Percentiles rank a stretch among this genome's conserved stretches.
Evolutionary conservation across 306 rosid species (phyloP).

Genomic region (Vigna angularis): DNA sequence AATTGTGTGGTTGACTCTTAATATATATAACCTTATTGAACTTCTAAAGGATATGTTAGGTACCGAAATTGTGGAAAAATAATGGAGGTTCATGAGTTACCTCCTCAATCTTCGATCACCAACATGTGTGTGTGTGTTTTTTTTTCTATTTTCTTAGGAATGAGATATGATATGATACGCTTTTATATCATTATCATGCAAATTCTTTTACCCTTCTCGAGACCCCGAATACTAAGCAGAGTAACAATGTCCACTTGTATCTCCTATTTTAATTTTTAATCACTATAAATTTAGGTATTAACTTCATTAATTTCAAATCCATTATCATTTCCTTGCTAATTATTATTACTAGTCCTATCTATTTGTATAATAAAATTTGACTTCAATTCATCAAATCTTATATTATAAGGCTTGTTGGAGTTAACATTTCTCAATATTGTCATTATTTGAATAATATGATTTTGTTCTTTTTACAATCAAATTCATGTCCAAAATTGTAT

Average conservation of each 20-base stretch:
- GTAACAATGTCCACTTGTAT: background rate
- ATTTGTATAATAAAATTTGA: background rate
- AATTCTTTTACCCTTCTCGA: slow-evolving; percentile 33
- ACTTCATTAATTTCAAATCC: background rate
- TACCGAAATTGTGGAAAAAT: slow-evolving; percentile 43
- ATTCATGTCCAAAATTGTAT: too few relatives aligned
- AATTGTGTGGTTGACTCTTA: slow-evolving; percentile 45
- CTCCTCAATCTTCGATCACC: slow-evolving; percentile 32
- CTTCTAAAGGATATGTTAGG: slow-evolving; percentile 44
- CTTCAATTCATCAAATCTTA: background rate
- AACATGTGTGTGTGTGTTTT: slow-evolving; percentile 37
- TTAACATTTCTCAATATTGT: background rate
- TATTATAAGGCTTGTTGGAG: background rate
- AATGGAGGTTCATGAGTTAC: slow-evolving; percentile 9
- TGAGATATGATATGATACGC: slow-evolving; percentile 30
- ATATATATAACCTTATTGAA: slow-evolving; percentile 4
- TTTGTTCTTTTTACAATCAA: background rate
- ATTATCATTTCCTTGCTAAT: background rate
- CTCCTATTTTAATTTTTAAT: background rate
- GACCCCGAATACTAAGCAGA: background rate
- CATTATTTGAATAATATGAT: background rate
- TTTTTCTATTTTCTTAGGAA: slow-evolving; percentile 10
- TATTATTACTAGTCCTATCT: background rate
- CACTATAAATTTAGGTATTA: background rate
- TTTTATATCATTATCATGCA: slow-evolving; percentile 41